Conservation (phyloP, 208 protist species). For the Wallacemonas sp. region DNA sequence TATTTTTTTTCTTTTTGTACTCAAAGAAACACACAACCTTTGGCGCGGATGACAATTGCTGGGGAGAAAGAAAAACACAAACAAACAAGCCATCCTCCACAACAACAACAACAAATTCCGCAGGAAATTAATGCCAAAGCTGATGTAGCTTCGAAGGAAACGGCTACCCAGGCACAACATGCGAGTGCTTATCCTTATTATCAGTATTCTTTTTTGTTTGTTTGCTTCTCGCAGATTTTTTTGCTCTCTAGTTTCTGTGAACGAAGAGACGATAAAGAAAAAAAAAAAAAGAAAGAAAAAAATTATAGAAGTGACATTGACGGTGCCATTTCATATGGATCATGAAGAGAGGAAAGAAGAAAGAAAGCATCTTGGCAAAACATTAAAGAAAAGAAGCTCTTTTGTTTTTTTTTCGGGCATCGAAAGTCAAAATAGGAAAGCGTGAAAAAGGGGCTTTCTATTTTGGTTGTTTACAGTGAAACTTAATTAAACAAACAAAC, state of each 20-base stretch:
- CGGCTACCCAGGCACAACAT: no score
- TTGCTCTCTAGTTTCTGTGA: no score
- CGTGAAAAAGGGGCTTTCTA: neutral
- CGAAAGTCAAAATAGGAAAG: neutral
- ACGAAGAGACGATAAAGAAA: neutral
- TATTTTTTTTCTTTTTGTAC: no score
- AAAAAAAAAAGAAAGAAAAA: neutral
- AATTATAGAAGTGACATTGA: neutral
- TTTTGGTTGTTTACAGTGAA: neutral
- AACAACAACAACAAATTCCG: no score
- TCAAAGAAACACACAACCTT: no score
- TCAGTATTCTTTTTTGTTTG: no score
- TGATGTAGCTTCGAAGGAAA: no score
- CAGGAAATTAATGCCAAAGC: no score
- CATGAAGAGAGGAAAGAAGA: neutral
- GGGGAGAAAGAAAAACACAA: slow-evolving; percentile 16
- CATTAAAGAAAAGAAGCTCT: neutral
- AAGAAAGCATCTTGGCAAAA: no score
- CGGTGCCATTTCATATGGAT: neutral
- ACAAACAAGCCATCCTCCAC: no score
- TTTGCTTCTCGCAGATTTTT: no score
- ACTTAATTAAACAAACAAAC: neutral
- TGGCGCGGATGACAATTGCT: neutral
- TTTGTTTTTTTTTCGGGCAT: neutral
- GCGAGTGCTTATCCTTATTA: no score